Conservation (phyloP, 2,329 filamentous ascomycete genomes). For the Domatiomyces globalis region DNA sequence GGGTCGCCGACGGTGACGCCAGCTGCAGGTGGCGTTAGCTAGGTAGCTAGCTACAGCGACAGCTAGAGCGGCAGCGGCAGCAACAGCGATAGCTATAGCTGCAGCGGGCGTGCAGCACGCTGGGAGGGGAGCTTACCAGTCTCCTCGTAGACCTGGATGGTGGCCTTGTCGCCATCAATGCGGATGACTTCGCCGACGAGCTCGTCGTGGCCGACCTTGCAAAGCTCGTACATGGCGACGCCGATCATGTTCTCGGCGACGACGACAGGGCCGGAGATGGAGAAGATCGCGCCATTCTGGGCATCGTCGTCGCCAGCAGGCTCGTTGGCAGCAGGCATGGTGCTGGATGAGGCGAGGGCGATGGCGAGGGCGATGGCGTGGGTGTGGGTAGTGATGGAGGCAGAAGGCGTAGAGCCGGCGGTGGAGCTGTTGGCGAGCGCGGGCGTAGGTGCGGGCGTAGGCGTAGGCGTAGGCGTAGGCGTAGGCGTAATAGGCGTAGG, state of each 20-base stretch:
- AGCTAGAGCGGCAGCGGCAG: too few species aligned
- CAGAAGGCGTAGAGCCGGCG: background rate
- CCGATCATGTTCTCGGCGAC: slow-evolving; percentile 97
- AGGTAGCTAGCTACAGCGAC: background rate
- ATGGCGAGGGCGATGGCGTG: slow-evolving; percentile 16
- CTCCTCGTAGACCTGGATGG: slow-evolving; percentile 98
- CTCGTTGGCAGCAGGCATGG: slow-evolving; percentile 31
- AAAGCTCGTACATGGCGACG: slow-evolving; percentile 99
- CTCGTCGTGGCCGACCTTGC: slow-evolving; percentile 80
- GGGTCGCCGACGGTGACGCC: slow-evolving; percentile 94
- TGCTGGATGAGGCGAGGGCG: slow-evolving; percentile 22
- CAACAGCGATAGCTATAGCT: too few species aligned
- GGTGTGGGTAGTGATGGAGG: slow-evolving; percentile 14
- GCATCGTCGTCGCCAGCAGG: slow-evolving; percentile 34
- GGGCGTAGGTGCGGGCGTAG: slow-evolving; percentile 20
- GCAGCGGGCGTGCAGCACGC: too few species aligned
- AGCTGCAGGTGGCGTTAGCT: slow-evolving; percentile 38
- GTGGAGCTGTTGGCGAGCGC: slow-evolving; percentile 17
- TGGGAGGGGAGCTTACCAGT: slow-evolving; percentile 48
- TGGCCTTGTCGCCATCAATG: slow-evolving; percentile 88
- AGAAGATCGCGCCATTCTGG: slow-evolving; percentile 53
- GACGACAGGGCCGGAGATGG: slow-evolving; percentile 73
- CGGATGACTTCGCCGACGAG: slow-evolving; percentile 96
- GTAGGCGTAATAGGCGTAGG: slow-evolving; percentile 7
- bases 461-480: slow-evolving; percentile 21